Evolutionary conservation across 2,329 filamentous ascomycete species (phyloP).

Genomic region (Lithohypha guttulata): DNA sequence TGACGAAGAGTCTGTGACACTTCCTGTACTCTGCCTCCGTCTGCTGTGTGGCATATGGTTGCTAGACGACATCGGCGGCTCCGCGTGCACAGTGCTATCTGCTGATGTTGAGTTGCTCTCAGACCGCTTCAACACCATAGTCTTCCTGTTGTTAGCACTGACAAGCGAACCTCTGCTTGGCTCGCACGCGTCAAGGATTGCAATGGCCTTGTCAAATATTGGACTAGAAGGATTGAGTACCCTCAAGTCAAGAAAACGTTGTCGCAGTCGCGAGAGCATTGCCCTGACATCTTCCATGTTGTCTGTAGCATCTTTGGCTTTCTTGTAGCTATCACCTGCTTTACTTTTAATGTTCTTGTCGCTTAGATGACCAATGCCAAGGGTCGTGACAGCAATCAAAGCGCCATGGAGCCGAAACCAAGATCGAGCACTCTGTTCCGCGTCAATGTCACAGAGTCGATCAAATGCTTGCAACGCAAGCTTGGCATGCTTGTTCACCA

Average conservation of each 20-base stretch:
- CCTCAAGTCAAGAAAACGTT: not conserved
- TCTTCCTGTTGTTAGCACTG: too few relatives aligned
- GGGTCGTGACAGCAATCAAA: not conserved
- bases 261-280: not conserved
- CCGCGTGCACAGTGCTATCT: not conserved
- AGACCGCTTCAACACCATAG: not conserved
- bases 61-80: not conserved
- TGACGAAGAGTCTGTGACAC: too few relatives aligned
- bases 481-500: slow-evolving; percentile 3
- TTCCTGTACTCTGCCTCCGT: not conserved
- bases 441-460: not conserved
- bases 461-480: slow-evolving; percentile 1
- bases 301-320: too few relatives aligned
- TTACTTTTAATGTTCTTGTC: not conserved
- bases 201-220: not conserved
- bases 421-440: not conserved
- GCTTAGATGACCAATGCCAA: not conserved
- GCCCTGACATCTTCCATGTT: too few relatives aligned
- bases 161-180: not conserved
- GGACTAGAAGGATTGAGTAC: not conserved
- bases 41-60: too few relatives aligned
- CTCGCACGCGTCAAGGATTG: not conserved
- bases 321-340: too few relatives aligned
- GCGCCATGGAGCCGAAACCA: slow-evolving; percentile 6
- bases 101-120: not conserved